phyloP scores from a whole-genome alignment of 2,329 filamentous ascomycete genomes.

The Fonsecaea erecta region DNA sequence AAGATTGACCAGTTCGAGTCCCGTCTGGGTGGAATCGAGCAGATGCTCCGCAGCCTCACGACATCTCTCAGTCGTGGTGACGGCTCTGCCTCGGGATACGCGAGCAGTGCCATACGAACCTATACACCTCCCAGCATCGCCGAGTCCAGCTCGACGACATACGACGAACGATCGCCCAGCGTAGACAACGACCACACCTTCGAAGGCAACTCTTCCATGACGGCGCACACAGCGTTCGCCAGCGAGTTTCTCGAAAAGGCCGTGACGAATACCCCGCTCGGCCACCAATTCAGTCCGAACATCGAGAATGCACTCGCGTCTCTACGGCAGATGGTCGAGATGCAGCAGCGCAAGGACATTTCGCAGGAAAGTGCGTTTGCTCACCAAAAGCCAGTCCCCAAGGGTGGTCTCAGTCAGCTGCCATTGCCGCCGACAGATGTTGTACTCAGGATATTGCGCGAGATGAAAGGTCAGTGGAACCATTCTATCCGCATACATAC shows the following conservation, averaged over 20 bases:
- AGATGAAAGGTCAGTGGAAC: background rate
- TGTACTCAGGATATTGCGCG: background rate
- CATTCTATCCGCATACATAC: background rate
- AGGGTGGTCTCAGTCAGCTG: background rate
- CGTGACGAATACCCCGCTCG: background rate
- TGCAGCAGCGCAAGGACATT: background rate
- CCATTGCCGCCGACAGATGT: background rate
- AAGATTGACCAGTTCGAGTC: conserved; percentile 1
- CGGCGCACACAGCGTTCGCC: background rate
- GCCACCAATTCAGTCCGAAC: background rate
- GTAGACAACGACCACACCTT: background rate
- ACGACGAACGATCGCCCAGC: background rate
- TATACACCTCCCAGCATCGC: background rate
- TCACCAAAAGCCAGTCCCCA: background rate
- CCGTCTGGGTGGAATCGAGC: background rate
- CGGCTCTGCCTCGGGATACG: background rate
- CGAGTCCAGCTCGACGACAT: background rate
- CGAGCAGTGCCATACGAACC: background rate
- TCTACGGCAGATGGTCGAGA: background rate
- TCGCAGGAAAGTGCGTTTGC: background rate
- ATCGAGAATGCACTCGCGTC: background rate
- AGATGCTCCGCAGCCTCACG: background rate
- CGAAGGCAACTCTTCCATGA: conserved; percentile 4
- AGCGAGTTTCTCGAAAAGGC: background rate
- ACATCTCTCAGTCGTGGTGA: background rate